phyloP scores from a whole-genome alignment of 768 basidiomycete species.

The Postia placenta region DNA sequence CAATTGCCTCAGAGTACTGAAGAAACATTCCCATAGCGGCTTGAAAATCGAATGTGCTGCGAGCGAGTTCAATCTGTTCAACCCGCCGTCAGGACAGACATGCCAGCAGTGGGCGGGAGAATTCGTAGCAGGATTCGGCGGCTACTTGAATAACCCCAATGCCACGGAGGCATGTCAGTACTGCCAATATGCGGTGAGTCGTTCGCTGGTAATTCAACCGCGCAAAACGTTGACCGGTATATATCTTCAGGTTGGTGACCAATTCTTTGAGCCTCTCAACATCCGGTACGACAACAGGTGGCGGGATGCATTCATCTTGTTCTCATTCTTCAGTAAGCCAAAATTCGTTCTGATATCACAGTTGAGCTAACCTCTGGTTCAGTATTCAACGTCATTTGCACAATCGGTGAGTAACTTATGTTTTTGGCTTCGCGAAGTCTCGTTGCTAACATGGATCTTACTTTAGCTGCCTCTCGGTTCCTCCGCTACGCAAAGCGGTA shows the following conservation, averaged over 20 bases:
- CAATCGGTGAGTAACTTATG: conserved; percentile 35
- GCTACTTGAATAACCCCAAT: conserved; percentile 66
- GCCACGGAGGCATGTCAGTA: conserved; percentile 62
- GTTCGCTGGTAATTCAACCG: too few species aligned
- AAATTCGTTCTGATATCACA: background rate
- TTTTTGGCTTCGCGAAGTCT: background rate
- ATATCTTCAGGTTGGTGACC: conserved; percentile 47
- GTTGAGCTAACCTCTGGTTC: background rate
- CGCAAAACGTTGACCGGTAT: too few species aligned
- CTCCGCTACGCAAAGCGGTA: conserved; percentile 67
- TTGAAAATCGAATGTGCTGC: conserved; percentile 55
- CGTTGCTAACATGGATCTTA: conserved; percentile 16
- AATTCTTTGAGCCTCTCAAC: conserved; percentile 66
- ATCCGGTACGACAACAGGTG: conserved; percentile 57
- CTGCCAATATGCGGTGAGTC: conserved; percentile 51
- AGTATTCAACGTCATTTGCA: conserved; percentile 67
- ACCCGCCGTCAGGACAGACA: conserved; percentile 68
- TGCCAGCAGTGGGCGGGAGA: conserved; percentile 66
- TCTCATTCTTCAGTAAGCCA: conserved; percentile 51
- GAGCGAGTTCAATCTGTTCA: conserved; percentile 67
- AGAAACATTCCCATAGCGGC: conserved; percentile 36
- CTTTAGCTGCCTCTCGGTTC: conserved; percentile 59
- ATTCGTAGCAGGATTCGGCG: conserved; percentile 57
- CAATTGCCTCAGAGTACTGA: conserved; percentile 12
- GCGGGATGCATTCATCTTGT: conserved; percentile 64